Evolutionary conservation across 805 yeast genomes (phyloP).

Genomic region (Schwanniomyces pseudopolymorphus): DNA sequence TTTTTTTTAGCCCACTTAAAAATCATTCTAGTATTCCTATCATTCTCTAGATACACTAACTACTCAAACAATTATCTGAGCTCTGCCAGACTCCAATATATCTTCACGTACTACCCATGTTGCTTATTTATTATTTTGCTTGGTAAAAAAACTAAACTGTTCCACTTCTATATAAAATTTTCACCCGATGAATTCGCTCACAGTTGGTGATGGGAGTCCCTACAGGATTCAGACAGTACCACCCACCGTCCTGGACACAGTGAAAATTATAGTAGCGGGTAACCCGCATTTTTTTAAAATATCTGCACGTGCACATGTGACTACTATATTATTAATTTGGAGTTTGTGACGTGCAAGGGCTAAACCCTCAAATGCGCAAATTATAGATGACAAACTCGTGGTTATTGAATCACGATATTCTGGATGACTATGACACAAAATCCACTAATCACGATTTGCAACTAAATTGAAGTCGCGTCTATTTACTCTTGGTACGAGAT

Average conservation of each 20-base stretch:
- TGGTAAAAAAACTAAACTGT: conserved; percentile 5
- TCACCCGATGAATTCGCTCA: conserved; percentile 7
- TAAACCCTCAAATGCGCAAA: not conserved
- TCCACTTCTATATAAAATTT: conserved; percentile 15
- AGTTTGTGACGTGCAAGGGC: not conserved
- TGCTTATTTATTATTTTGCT: conserved; percentile 39
- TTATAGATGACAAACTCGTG: not conserved
- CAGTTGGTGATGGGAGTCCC: not conserved
- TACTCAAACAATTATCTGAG: not conserved
- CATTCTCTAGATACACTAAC: not conserved
- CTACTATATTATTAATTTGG: not conserved
- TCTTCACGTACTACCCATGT: conserved; percentile 72
- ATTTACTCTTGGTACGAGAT: not conserved
- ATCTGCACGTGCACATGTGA: not conserved
- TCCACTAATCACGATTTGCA: not conserved
- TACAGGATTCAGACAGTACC: not conserved
- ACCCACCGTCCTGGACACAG: not conserved
- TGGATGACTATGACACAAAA: not conserved
- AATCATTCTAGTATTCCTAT: not conserved
- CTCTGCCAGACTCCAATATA: not conserved
- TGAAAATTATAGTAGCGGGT: not conserved
- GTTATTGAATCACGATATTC: not conserved
- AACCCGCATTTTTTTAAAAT: not conserved
- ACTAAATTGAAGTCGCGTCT: not conserved
- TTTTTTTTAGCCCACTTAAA: no score